Evolutionary conservation across 2,329 filamentous ascomycete genomes (phyloP).

Genomic region (Nigrospora oryzae): DNA sequence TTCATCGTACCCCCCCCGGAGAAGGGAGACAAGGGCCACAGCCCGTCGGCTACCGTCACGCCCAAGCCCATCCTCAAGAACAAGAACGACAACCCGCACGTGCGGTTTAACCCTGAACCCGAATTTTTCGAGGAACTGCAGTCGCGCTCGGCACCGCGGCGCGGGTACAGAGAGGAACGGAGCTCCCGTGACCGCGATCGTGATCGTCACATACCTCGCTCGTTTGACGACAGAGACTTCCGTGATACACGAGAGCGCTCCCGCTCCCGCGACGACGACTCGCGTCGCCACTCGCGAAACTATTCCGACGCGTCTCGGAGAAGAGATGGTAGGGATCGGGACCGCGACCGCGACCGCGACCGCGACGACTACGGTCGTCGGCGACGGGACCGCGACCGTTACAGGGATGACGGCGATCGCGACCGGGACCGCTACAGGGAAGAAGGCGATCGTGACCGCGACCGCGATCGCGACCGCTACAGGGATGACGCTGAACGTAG

Average conservation of each 20-base stretch:
- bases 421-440: constrained; percentile 37
- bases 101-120: constrained; percentile 40
- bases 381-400: constrained; percentile 20
- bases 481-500: constrained; percentile 14
- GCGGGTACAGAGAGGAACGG: constrained; percentile 10
- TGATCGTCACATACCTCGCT: constrained; percentile 12
- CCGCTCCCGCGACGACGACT: no score
- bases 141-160: constrained; percentile 28
- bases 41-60: constrained; percentile 25
- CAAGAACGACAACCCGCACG: constrained; percentile 44
- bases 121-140: constrained; percentile 22
- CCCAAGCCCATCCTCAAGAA: constrained; percentile 57
- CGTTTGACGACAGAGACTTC: constrained; percentile 10
- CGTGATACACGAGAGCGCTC: constrained; percentile 6
- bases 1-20: constrained; percentile 29
- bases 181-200: constrained; percentile 13
- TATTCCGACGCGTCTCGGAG: constrained; percentile 3
- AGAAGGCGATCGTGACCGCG: constrained; percentile 29
- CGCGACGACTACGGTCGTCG: background rate
- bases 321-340: constrained; percentile 10
- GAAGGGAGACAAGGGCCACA: constrained; percentile 12
- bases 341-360: constrained; percentile 9
- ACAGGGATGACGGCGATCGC: constrained; percentile 30
- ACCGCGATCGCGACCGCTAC: constrained; percentile 26
- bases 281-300: no score